phyloP scores from a whole-genome alignment of 2,329 filamentous ascomycete species.

The Arachnopeziza araneosa region DNA sequence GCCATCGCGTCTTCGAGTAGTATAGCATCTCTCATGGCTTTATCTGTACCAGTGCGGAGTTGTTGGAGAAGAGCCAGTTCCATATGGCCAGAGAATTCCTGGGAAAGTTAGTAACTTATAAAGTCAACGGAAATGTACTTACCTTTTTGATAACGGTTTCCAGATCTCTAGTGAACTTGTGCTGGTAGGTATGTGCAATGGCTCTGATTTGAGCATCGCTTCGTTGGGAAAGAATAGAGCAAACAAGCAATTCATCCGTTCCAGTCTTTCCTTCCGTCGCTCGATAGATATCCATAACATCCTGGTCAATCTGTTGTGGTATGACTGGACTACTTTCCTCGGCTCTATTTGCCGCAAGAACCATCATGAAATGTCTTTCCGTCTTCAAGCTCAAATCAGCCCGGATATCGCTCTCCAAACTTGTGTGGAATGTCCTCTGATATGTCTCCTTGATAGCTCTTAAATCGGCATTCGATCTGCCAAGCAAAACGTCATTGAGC shows the following conservation, averaged over 20 bases:
- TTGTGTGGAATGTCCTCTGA: conserved; percentile 56
- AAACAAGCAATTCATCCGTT: conserved; percentile 72
- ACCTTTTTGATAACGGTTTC: conserved; percentile 69
- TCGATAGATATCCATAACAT: conserved; percentile 69
- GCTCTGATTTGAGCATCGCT: conserved; percentile 82
- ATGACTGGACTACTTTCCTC: conserved; percentile 74
- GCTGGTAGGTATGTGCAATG: conserved; percentile 68
- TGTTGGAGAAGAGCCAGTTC: conserved; percentile 75
- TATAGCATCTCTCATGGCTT: conserved; percentile 75
- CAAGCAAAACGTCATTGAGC: conserved; percentile 80
- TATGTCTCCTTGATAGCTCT: conserved; percentile 80
- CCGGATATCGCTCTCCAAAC: conserved; percentile 67
- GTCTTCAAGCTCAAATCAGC: conserved; percentile 83
- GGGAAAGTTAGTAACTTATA: conserved; percentile 11
- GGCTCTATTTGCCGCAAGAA: conserved; percentile 65
- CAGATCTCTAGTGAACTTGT: conserved; percentile 64
- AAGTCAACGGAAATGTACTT: conserved; percentile 22
- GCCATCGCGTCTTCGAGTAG: conserved; percentile 84
- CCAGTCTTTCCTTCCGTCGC: conserved; percentile 69
- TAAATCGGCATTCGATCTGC: conserved; percentile 81
- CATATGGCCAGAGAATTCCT: conserved; percentile 92
- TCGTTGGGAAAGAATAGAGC: conserved; percentile 67
- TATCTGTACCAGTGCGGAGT: conserved; percentile 70
- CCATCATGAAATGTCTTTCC: conserved; percentile 76
- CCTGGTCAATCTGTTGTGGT: conserved; percentile 66